phyloP scores from a whole-genome alignment of 1,139 yeast species.

The Debaryomyces subglobosus region DNA sequence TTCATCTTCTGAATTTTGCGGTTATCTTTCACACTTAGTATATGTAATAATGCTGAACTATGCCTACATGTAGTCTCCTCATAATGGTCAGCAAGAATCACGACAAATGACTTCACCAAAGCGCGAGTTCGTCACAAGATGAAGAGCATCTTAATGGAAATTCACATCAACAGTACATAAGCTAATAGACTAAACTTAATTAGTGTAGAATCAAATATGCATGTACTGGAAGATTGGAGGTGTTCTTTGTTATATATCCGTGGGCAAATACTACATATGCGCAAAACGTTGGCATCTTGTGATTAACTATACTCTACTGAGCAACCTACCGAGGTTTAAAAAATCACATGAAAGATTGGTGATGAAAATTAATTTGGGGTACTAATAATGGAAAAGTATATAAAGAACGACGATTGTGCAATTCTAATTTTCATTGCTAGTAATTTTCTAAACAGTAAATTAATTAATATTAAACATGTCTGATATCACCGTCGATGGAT shows the following conservation, averaged over 20 bases:
- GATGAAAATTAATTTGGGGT: conserved; percentile 5
- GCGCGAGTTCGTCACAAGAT: neutral
- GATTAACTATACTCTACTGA: neutral
- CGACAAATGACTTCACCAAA: neutral
- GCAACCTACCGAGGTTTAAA: conserved; percentile 8
- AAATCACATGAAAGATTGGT: conserved; percentile 11
- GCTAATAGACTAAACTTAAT: neutral
- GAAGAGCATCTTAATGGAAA: neutral
- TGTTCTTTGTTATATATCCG: neutral
- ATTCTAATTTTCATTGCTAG: neutral
- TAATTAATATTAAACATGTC: conserved; percentile 28
- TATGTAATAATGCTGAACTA: neutral
- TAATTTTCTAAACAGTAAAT: neutral
- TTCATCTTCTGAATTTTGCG: neutral
- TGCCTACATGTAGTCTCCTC: neutral
- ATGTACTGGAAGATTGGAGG: neutral
- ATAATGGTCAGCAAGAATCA: neutral
- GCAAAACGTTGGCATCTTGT: neutral
- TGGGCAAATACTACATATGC: neutral
- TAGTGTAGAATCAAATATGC: neutral
- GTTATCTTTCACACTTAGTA: neutral
- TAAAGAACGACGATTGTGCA: neutral
- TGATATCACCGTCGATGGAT: conserved; percentile 48
- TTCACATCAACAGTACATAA: neutral
- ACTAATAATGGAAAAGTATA: conserved; percentile 2